phyloP scores from a whole-genome alignment of 306 rosid species.

The Trichosanthes truncata region DNA sequence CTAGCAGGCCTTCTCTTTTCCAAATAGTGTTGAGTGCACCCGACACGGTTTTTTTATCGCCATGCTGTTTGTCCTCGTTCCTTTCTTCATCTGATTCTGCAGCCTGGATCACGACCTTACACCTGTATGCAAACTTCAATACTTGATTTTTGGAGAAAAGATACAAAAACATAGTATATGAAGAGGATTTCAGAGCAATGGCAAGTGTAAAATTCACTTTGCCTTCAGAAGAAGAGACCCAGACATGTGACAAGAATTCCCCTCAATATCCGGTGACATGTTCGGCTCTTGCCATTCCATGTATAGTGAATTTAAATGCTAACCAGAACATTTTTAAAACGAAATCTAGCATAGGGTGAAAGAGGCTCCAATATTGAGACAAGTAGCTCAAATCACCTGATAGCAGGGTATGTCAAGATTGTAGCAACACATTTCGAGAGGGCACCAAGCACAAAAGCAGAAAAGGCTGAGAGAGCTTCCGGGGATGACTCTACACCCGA shows the following conservation, averaged over 20 bases:
- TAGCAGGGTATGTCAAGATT: constrained; percentile 90
- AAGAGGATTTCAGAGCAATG: background rate
- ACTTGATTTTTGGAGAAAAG: background rate
- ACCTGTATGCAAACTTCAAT: constrained; percentile 35
- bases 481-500: constrained; percentile 48
- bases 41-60: constrained; percentile 46
- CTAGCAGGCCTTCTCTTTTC: constrained; percentile 70
- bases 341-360: background rate
- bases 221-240: background rate
- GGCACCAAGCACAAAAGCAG: constrained; percentile 81
- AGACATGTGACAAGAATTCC: background rate
- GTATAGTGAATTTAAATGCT: background rate
- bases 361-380: background rate
- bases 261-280: background rate
- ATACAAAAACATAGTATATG: background rate
- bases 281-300: background rate
- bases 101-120: constrained; percentile 86
- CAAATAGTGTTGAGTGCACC: constrained; percentile 62
- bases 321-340: background rate
- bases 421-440: constrained; percentile 88
- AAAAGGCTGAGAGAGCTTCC: constrained; percentile 69
- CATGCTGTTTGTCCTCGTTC: constrained; percentile 33
- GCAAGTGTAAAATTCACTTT: background rate
- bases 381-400: constrained; percentile 43
- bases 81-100: constrained; percentile 50